Percentiles rank a stretch among this genome's conserved stretches.
Conservation (phyloP, 2,329 filamentous ascomycete genomes). For the Capronia americana region DNA sequence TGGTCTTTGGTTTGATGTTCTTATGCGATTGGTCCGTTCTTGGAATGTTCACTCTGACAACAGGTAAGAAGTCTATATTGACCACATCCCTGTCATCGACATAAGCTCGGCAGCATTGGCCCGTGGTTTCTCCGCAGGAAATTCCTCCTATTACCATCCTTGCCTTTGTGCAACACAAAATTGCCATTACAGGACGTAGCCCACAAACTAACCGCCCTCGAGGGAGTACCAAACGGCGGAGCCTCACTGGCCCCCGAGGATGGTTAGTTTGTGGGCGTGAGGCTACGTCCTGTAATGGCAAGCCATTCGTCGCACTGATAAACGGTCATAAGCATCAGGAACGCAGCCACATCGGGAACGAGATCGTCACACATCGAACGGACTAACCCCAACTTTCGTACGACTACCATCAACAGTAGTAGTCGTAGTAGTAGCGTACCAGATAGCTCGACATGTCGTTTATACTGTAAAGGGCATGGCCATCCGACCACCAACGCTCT, state of each 20-base stretch:
- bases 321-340: not conserved
- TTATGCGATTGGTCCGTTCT: not conserved
- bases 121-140: not conserved
- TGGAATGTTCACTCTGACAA: not conserved
- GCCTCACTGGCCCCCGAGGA: too few species aligned
- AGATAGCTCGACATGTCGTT: too few species aligned
- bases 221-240: not conserved
- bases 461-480: too few species aligned
- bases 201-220: not conserved
- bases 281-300: too few species aligned
- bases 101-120: not conserved
- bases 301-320: too few species aligned
- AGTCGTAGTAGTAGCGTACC: too few species aligned
- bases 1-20: not conserved
- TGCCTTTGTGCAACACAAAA: not conserved
- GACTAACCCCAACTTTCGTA: not conserved
- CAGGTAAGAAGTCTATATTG: not conserved
- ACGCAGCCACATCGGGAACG: not conserved
- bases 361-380: not conserved
- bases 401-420: too few species aligned
- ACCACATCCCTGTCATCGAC: not conserved
- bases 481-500: not conserved
- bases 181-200: not conserved
- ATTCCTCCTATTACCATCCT: not conserved
- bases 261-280: too few species aligned